Percentiles rank a stretch among this genome's conserved stretches.
Conservation (phyloP, 2,329 filamentous ascomycete species). For the Tolypocladium guangdongense region DNA sequence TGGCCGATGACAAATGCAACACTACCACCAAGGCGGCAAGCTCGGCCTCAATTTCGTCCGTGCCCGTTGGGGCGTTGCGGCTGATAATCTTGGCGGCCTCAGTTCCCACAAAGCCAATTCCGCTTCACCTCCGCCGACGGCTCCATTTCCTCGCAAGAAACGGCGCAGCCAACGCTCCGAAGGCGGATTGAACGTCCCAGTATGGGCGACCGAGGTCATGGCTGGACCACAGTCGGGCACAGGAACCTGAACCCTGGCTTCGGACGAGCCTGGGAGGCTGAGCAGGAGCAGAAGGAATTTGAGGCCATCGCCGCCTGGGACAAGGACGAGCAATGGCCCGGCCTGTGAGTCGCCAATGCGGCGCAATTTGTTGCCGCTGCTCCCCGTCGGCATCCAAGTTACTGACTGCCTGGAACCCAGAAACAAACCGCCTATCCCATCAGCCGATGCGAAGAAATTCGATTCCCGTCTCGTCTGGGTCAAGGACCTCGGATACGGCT, state of each 20-base stretch:
- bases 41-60: background rate
- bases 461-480: conserved; percentile 19
- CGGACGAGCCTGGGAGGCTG: conserved; percentile 14
- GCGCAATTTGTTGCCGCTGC: background rate
- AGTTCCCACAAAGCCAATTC: background rate
- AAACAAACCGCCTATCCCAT: conserved; percentile 18
- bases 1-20: background rate
- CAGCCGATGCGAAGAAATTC: conserved; percentile 22
- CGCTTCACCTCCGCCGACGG: background rate
- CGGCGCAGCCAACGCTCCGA: background rate
- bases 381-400: background rate
- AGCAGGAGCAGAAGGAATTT: conserved; percentile 18
- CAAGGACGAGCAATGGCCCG: conserved; percentile 21
- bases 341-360: conserved; percentile 15
- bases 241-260: conserved; percentile 9
- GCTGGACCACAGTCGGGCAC: conserved; percentile 22
- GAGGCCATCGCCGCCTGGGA: conserved; percentile 20
- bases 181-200: background rate
- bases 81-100: background rate
- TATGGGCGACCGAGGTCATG: conserved; percentile 19
- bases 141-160: background rate
- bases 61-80: background rate
- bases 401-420: conserved; percentile 6
- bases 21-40: background rate
- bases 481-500: conserved; percentile 29